A percentile compares a stretch with the other conserved stretches of the same genome.
Evolutionary conservation across 2,329 filamentous ascomycete genomes (phyloP).

Genomic region (Arthrobotrys entomopaga): DNA sequence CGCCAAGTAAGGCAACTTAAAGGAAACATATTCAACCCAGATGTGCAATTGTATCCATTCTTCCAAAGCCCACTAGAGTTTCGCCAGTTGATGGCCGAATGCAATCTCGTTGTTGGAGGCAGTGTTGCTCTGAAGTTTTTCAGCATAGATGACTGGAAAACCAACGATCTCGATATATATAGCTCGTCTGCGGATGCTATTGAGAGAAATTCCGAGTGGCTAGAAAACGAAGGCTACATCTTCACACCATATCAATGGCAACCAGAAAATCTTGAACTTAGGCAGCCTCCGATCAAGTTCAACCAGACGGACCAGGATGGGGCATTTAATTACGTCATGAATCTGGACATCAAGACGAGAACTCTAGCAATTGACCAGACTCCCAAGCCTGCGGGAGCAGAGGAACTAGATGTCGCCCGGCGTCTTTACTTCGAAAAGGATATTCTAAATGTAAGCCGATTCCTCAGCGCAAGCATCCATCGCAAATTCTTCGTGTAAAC

Average conservation of each 20-base stretch:
- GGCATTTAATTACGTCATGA: too few relatives aligned
- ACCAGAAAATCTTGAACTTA: background rate
- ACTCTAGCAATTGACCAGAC: background rate
- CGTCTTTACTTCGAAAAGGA: background rate
- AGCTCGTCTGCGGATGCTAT: background rate
- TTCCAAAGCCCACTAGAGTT: conserved; percentile 8
- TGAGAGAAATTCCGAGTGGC: background rate
- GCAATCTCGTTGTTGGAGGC: conserved; percentile 17
- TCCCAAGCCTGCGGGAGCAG: background rate
- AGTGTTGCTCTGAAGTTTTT: conserved; percentile 23
- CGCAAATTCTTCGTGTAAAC: too few relatives aligned
- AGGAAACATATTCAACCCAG: background rate
- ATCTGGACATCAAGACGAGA: background rate
- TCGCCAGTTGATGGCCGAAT: conserved; percentile 19
- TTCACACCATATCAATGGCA: conserved; percentile 18
- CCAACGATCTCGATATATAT: conserved; percentile 19
- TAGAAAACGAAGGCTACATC: conserved; percentile 2
- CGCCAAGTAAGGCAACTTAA: background rate
- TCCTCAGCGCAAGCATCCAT: too few relatives aligned
- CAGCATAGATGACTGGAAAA: conserved; percentile 12
- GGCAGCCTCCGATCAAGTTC: too few relatives aligned
- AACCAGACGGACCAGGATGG: too few relatives aligned
- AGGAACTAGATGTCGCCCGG: background rate
- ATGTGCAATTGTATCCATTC: background rate
- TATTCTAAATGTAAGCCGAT: background rate